Percentiles rank a stretch among this genome's conserved stretches.
Evolutionary conservation across 2,329 filamentous ascomycete genomes (phyloP).

Genomic region (Penicillium sp.): DNA sequence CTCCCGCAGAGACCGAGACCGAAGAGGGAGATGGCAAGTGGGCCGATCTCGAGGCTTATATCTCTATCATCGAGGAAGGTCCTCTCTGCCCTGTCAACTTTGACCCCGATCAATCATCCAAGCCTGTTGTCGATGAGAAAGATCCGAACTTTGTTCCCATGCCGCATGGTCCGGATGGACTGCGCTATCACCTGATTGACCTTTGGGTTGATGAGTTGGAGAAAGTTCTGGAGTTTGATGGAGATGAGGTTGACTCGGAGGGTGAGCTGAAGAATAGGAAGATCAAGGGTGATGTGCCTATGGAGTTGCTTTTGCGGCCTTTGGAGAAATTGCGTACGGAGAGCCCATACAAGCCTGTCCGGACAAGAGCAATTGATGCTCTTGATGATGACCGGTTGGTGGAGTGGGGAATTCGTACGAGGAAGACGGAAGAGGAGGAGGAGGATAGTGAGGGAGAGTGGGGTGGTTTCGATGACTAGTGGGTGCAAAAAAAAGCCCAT

Average conservation of each 20-base stretch:
- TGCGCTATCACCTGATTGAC: slow-evolving; percentile 87
- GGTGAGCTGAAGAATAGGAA: slow-evolving; percentile 35
- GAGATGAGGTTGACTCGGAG: slow-evolving; percentile 46
- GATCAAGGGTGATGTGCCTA: slow-evolving; percentile 46
- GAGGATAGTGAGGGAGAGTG: slow-evolving; percentile 64
- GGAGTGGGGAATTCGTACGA: slow-evolving; percentile 59
- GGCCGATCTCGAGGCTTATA: slow-evolving; percentile 45
- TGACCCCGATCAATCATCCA: slow-evolving; percentile 38
- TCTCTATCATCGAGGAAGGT: slow-evolving; percentile 49
- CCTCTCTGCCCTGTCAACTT: slow-evolving; percentile 50
- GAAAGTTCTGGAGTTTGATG: slow-evolving; percentile 63
- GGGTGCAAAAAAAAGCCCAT: slow-evolving; percentile 6
- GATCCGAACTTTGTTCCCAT: slow-evolving; percentile 41
- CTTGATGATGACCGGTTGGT: slow-evolving; percentile 76
- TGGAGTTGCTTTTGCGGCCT: slow-evolving; percentile 52
- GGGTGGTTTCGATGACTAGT: slow-evolving; percentile 67
- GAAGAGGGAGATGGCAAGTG: slow-evolving; percentile 34
- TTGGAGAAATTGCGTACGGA: slow-evolving; percentile 53
- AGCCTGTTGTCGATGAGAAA: slow-evolving; percentile 31
- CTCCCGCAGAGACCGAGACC: slow-evolving; percentile 26
- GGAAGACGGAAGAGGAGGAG: slow-evolving; percentile 48
- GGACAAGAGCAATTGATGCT: slow-evolving; percentile 71
- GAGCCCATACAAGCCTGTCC: slow-evolving; percentile 73
- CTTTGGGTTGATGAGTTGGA: slow-evolving; percentile 91
- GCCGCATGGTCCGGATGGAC: slow-evolving; percentile 75